Evolutionary conservation across 495 filamentous ascomycete genomes (phyloP).

Genomic region (Neurospora terricola): DNA sequence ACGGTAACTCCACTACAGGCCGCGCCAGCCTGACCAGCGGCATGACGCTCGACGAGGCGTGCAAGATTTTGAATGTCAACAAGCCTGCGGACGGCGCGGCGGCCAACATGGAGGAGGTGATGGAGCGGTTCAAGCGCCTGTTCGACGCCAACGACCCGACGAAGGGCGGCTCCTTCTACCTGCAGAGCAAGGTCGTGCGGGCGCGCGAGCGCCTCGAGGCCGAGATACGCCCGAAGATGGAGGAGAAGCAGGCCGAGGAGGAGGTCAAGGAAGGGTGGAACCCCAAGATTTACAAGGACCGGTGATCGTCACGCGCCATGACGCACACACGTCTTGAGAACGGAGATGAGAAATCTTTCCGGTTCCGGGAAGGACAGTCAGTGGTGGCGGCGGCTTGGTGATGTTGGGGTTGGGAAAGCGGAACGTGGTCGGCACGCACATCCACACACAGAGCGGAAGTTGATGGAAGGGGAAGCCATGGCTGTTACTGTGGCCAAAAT

Average conservation of each 20-base stretch:
- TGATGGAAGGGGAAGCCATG: background rate
- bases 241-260: conserved; percentile 45
- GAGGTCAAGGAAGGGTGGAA: conserved; percentile 81
- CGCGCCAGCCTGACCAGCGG: conserved; percentile 49
- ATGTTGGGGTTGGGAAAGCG: background rate
- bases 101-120: conserved; percentile 63
- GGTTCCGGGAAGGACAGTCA: background rate
- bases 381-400: background rate
- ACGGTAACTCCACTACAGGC: conserved; percentile 26
- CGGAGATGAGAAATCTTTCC: background rate
- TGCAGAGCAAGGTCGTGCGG: conserved; percentile 91
- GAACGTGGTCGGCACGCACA: background rate
- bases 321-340: background rate
- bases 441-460: background rate
- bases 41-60: conserved; percentile 89
- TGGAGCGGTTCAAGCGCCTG: conserved; percentile 83
- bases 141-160: conserved; percentile 91
- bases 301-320: conserved; percentile 32
- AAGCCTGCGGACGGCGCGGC: conserved; percentile 66
- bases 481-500: background rate
- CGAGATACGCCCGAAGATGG: conserved; percentile 49
- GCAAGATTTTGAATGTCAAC: conserved; percentile 94
- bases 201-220: conserved; percentile 87
- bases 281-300: conserved; percentile 88
- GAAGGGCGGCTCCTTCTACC: conserved; percentile 94